Evolutionary conservation across 345 rosid species (phyloP).

Genomic region (Boechera stricta): DNA sequence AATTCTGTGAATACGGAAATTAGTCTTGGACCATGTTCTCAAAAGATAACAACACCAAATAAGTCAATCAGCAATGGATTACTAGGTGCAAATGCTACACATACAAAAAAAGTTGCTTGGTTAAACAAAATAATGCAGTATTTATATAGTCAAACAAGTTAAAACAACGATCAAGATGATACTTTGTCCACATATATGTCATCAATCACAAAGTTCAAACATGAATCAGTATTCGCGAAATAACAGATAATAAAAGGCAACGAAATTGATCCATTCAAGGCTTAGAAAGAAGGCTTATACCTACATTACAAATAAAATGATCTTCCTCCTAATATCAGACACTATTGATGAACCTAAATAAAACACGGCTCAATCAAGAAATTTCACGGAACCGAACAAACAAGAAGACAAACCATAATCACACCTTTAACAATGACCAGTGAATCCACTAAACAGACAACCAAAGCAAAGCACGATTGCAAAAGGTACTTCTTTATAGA

Average conservation of each 20-base stretch:
- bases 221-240: not conserved
- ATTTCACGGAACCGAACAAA: conserved; percentile 1
- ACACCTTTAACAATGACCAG: not conserved
- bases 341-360: not conserved
- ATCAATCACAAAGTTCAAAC: conserved; percentile 6
- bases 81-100: not conserved
- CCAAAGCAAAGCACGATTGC: not conserved
- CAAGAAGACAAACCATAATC: not conserved
- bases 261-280: not conserved
- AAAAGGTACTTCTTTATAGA: not conserved
- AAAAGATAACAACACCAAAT: not conserved
- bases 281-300: conserved; percentile 2
- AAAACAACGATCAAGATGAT: not conserved
- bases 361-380: not conserved
- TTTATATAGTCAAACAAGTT: not conserved
- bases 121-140: not conserved
- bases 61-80: not conserved
- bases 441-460: conserved; percentile 2
- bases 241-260: not conserved
- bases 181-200: not conserved
- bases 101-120: not conserved
- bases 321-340: not conserved
- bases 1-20: not conserved
- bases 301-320: not conserved
- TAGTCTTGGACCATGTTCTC: not conserved